A percentile compares a stretch with the other conserved stretches of the same genome.
Conservation (phyloP, 805 yeast species). For the Candida fluviatilis region DNA sequence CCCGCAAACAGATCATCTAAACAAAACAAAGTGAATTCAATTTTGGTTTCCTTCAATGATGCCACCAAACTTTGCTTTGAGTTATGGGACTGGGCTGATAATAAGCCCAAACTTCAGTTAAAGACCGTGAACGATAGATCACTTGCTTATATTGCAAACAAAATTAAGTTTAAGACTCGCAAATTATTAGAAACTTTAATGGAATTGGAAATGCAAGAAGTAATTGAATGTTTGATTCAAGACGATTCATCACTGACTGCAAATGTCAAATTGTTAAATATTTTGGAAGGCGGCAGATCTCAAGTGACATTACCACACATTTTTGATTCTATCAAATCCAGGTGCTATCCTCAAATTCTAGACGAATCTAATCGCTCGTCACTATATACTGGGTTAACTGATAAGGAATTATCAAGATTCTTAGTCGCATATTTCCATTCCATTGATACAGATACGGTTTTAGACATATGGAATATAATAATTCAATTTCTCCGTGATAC, state of each 20-base stretch:
- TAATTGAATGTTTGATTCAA: conserved; percentile 59
- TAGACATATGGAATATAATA: conserved; percentile 68
- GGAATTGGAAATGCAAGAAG: conserved; percentile 66
- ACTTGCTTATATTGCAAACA: conserved; percentile 44
- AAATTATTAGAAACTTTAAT: conserved; percentile 61
- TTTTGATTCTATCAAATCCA: conserved; percentile 48
- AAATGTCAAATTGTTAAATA: conserved; percentile 60
- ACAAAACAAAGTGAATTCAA: conserved; percentile 50
- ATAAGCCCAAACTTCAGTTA: conserved; percentile 13
- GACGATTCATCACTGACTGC: conserved; percentile 18
- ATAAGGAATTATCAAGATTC: conserved; percentile 45
- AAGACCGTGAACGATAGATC: conserved; percentile 17
- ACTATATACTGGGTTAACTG: conserved; percentile 43
- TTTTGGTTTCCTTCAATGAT: conserved; percentile 61
- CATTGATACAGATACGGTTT: conserved; percentile 70
- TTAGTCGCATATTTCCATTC: conserved; percentile 58
- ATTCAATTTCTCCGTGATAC: conserved; percentile 59
- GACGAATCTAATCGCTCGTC: conserved; percentile 40
- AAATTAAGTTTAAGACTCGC: conserved; percentile 64
- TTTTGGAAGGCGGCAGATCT: conserved; percentile 80
- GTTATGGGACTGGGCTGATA: conserved; percentile 72
- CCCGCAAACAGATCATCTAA: conserved; percentile 49
- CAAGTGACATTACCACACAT: conserved; percentile 68
- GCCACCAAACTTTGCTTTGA: conserved; percentile 51
- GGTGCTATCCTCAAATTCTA: conserved; percentile 35